Evolutionary conservation across 2,329 filamentous ascomycete genomes (phyloP).

Genomic region (Venturia asperata): DNA sequence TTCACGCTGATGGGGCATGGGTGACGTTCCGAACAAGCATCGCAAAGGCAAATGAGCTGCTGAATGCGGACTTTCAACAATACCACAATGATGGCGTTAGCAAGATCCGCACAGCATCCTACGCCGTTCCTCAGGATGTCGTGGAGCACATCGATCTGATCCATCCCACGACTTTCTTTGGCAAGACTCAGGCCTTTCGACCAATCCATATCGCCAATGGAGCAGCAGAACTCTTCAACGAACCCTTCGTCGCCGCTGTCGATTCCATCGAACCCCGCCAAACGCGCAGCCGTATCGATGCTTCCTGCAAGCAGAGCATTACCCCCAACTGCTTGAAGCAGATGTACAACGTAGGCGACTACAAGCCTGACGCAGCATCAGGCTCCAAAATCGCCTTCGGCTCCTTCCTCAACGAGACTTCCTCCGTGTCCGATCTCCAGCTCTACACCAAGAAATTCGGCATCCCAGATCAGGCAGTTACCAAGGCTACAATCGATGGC

Average conservation of each 20-base stretch:
- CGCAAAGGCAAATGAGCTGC: constrained; percentile 38
- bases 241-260: constrained; percentile 6
- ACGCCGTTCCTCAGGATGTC: constrained; percentile 54
- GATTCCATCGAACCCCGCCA: not conserved
- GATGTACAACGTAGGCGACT: constrained; percentile 41
- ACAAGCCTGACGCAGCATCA: constrained; percentile 31
- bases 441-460: constrained; percentile 15
- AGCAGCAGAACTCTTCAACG: constrained; percentile 10
- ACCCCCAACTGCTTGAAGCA: constrained; percentile 43
- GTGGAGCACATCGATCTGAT: constrained; percentile 53
- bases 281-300: constrained; percentile 24
- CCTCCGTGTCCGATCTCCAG: constrained; percentile 40
- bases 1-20: constrained; percentile 35
- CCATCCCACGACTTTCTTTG: constrained; percentile 51
- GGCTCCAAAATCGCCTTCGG: constrained; percentile 39
- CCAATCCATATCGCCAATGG: constrained; percentile 9
- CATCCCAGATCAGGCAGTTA: constrained; percentile 16
- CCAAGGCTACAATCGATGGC: constrained; percentile 1
- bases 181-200: constrained; percentile 17
- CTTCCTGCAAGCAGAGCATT: constrained; percentile 38
- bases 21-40: constrained; percentile 40
- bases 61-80: constrained; percentile 44
- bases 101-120: constrained; percentile 50
- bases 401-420: constrained; percentile 44
- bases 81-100: constrained; percentile 36